Evolutionary conservation across 2,329 filamentous ascomycete species (phyloP), one percentile per base, ranked within the genome.

Genomic region (Fusarium tjaetaba): DNA sequence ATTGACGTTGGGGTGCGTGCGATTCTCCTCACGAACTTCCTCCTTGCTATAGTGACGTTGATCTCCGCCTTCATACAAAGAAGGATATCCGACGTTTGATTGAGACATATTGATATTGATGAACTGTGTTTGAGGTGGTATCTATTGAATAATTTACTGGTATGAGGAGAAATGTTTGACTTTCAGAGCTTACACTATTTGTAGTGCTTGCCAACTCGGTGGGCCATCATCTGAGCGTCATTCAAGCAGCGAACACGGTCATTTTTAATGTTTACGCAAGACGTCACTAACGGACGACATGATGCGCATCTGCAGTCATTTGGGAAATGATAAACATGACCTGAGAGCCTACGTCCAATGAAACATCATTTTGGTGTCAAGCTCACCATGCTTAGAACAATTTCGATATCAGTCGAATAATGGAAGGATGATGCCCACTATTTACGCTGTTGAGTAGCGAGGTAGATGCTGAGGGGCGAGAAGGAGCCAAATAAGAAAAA

Each of bases 141-240:
- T n/a, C 5, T 36, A 8, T 11, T 24, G n/a, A 24, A 6, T 30
- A 14, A 9, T 42, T 34, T n/a, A 43, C 14, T 24, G 11, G 18
- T 14, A 13, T 22, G 38, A 14, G 20, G 26, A 24, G 11, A 15
- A 34, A 2, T 10, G 6, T 10, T 34, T 24, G n/a, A 24, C 32
- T 52, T 26, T 15, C 49, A 26, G 49, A 52, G 13, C 26, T 10
- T 28, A 13, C 6, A n/a, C 9, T 43, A 46, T 70, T 38, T 59
- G 34, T 65, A 70, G 15, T 24, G 18, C 11, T 20, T 16, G 28
- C 24, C 49, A n/a, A 10, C 26, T 42, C 5, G 4, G 41, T 24
- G 4, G 32, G 8, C 15, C 55, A 55, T 73, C 70, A 73, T 73
- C 43, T 53, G 28, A 46, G n/a, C 70, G 70, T 73, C 65, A 73